A percentile compares a stretch with the other conserved stretches of the same genome.
These are phyloP conservation scores for Candida loeiensis DNA, from an alignment of 805 yeast genomes.

Conservation along the genomic window DNA sequence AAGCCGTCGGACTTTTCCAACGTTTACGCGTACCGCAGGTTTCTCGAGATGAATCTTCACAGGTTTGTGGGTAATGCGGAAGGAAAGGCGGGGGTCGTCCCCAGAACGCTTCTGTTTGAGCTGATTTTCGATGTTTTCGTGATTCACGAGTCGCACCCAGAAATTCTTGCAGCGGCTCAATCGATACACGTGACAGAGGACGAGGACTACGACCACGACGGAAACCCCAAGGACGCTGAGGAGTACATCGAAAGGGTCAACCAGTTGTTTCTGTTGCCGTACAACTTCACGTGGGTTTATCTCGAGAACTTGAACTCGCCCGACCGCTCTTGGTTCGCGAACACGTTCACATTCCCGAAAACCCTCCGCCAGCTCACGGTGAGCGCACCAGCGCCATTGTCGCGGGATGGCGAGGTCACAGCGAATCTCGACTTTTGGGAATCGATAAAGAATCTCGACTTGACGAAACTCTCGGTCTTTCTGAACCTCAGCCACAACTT, in stretches of 20 bases:
- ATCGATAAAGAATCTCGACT: too few species aligned
- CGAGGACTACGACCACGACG: background rate
- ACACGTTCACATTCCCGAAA: background rate
- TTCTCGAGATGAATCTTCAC: background rate
- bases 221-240: background rate
- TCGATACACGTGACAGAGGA: background rate
- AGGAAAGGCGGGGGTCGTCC: too few species aligned
- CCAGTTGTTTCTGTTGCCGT: background rate
- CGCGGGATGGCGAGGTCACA: too few species aligned
- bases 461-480: too few species aligned
- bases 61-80: too few species aligned
- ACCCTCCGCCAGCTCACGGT: background rate
- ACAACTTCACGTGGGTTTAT: background rate
- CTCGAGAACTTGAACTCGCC: background rate
- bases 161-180: background rate
- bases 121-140: background rate
- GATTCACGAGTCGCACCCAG: background rate
- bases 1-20: background rate
- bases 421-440: too few species aligned
- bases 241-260: background rate
- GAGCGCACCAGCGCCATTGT: background rate
- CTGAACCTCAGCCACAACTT: too few species aligned
- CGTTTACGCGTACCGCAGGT: background rate
- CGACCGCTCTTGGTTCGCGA: background rate
- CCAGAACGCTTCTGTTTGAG: background rate